Percentiles rank a stretch among this genome's conserved stretches.
These are phyloP conservation scores for Geopyxis carbonaria DNA, from an alignment of 495 filamentous ascomycete genomes.

Conservation along the genomic window DNA sequence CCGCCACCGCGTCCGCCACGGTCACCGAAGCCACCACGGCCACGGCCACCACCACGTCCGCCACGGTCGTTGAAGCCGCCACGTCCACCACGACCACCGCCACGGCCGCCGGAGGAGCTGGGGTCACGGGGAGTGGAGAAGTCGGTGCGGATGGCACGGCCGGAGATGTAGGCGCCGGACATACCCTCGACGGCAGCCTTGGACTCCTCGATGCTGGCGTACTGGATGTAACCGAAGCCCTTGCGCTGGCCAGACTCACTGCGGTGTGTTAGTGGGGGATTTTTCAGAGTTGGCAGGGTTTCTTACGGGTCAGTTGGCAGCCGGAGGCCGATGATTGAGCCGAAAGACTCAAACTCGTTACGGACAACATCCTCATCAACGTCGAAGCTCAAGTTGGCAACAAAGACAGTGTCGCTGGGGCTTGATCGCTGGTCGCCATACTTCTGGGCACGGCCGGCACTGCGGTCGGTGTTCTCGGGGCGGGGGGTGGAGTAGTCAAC, in stretches of 20 bases:
- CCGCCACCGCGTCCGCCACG: conserved; percentile 34
- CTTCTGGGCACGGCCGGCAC: conserved; percentile 48
- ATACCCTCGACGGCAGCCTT: conserved; percentile 56
- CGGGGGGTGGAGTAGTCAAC: conserved; percentile 74
- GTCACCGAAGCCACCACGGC: conserved; percentile 30
- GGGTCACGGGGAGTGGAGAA: conserved; percentile 61
- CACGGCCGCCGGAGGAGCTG: conserved; percentile 35
- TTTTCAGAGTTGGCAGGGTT: neutral
- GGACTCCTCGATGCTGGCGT: conserved; percentile 68
- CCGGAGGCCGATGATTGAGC: conserved; percentile 56
- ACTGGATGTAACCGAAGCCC: conserved; percentile 90
- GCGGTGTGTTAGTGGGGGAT: conserved; percentile 26
- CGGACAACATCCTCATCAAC: conserved; percentile 57
- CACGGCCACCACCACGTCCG: conserved; percentile 24
- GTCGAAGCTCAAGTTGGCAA: conserved; percentile 82
- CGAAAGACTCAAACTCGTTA: conserved; percentile 56
- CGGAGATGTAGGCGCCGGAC: conserved; percentile 57
- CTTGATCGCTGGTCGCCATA: conserved; percentile 65
- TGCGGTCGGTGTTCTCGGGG: conserved; percentile 36
- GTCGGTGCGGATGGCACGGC: conserved; percentile 74
- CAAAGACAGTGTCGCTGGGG: conserved; percentile 72
- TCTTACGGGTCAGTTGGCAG: conserved; percentile 71
- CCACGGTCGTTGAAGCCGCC: conserved; percentile 34
- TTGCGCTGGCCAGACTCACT: conserved; percentile 73
- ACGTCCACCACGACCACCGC: conserved; percentile 34